Percentiles rank a stretch among this genome's conserved stretches.
phyloP scores from a whole-genome alignment of 768 basidiomycete species.

The Coprinopsis strossmayeri region DNA sequence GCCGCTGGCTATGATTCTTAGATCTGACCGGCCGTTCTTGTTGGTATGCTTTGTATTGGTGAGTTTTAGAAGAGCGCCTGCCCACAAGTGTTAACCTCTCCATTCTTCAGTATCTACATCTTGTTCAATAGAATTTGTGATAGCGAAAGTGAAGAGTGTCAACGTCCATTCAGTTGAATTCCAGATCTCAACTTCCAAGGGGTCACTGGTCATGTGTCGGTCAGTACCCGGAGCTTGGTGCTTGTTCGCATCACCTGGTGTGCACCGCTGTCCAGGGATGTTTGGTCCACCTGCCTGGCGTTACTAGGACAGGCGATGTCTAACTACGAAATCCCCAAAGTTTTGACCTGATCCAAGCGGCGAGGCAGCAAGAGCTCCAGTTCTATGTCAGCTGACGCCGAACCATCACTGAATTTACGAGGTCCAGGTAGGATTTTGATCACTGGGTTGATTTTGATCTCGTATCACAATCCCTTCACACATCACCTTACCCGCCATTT shows the following conservation, averaged over 20 bases:
- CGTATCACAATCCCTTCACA: neutral
- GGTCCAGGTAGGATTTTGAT: no score
- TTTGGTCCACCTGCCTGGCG: neutral
- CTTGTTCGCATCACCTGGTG: neutral
- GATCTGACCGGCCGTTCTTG: neutral
- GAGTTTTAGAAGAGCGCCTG: neutral
- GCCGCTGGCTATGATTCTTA: conserved; percentile 21
- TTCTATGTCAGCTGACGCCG: no score
- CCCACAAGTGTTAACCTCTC: neutral
- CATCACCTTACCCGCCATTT: neutral
- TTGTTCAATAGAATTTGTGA: conserved; percentile 1
- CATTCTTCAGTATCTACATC: neutral
- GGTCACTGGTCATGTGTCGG: neutral
- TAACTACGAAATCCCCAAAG: neutral
- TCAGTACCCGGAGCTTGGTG: neutral
- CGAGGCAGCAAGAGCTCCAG: no score
- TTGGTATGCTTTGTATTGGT: conserved; percentile 1
- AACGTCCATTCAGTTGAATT: no score
- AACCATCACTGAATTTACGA: no score
- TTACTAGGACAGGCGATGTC: neutral
- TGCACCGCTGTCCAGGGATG: neutral
- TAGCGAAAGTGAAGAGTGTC: no score
- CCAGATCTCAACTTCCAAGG: no score
- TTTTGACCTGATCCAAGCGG: no score
- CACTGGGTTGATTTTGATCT: no score